Base-by-base conservation (phyloP, 495 filamentous ascomycete genomes). In the Penicillium fimorum region DNA sequence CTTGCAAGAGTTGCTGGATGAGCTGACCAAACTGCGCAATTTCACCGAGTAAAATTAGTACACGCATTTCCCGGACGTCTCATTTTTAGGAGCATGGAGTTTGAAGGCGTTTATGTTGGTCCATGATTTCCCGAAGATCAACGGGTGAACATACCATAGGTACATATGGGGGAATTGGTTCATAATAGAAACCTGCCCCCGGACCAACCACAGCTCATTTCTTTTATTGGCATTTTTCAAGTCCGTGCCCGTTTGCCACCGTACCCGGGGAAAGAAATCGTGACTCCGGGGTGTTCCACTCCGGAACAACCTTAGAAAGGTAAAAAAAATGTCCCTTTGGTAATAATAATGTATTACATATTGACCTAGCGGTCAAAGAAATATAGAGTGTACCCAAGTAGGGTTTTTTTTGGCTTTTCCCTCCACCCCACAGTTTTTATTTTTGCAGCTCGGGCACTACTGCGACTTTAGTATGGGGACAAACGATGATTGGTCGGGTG, bases 1-100 rank as follows among this genome's bases (percentile, higher is more conserved):
- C 60, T 66, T 98, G 60, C 87, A 96, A 67, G 87, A 92, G 56
- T 69, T 97, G 57, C 75, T 97, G 53, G 86, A 97, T 65, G 90
- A 98, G 78, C 87, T 98, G 75, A 85, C 83, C 50, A 93, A 92
- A 77, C 71, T 92, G 65, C 81, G 80, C 48, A 82, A 79, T 60
- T 82, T 80, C 53, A 76, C 76, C 3, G 79, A 82, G 65, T 80
- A 71, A 65, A 17, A 27, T n/a, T n/a, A n/a, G 22, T 22, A 22
- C 22, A 22, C 22, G 32, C 47, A 50, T 50, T 40, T 25, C 12
- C 45, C 6, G 13, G 22, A 17, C 8, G 29, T 8, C 13, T 56
- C 25, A 22, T 20, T 27, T 15, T 24, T 56, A 46, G 53, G 25
- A 60, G 63, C 50, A 63, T 58, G 63, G 63, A 57, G 63, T 66